Conservation (phyloP, 2,329 filamentous ascomycete genomes). For the Pseudogymnoascus sp. region DNA sequence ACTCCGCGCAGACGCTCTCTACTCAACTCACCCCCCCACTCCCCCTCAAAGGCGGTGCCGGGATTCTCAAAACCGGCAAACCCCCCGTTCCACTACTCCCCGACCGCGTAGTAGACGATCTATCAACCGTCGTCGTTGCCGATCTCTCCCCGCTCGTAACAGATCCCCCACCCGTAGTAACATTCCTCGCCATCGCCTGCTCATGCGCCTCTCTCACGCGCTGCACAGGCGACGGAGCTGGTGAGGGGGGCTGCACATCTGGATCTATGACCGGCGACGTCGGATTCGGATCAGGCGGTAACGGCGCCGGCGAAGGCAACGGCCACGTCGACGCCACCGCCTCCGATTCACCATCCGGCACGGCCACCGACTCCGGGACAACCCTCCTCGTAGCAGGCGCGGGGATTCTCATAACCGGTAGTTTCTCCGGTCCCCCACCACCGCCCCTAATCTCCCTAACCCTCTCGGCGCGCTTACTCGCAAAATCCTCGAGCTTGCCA, state of each 20-base stretch:
- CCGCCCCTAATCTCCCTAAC: conserved; percentile 42
- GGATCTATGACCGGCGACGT: not conserved
- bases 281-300: not conserved
- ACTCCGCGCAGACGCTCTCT: not conserved
- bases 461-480: conserved; percentile 54
- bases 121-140: not conserved
- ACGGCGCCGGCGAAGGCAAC: not conserved
- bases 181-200: not conserved
- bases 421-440: conserved; percentile 14
- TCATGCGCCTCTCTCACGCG: not conserved
- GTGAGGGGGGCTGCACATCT: not conserved
- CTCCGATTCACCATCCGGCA: not conserved
- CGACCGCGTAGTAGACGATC: not conserved
- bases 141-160: not conserved
- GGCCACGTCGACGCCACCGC: not conserved
- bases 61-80: not conserved
- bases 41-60: not conserved
- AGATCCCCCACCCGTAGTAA: not conserved
- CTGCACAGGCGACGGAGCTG: not conserved
- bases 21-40: not conserved
- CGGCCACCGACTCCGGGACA: not conserved
- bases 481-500: conserved; percentile 54
- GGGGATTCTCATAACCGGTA: conserved; percentile 9
- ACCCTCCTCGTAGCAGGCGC: not conserved
- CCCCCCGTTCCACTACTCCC: not conserved